A percentile compares a stretch with the other conserved stretches of the same genome.
These are phyloP conservation scores for Boeremia lycopersici DNA, from an alignment of 2,329 filamentous ascomycete species.

Conservation along the genomic window DNA sequence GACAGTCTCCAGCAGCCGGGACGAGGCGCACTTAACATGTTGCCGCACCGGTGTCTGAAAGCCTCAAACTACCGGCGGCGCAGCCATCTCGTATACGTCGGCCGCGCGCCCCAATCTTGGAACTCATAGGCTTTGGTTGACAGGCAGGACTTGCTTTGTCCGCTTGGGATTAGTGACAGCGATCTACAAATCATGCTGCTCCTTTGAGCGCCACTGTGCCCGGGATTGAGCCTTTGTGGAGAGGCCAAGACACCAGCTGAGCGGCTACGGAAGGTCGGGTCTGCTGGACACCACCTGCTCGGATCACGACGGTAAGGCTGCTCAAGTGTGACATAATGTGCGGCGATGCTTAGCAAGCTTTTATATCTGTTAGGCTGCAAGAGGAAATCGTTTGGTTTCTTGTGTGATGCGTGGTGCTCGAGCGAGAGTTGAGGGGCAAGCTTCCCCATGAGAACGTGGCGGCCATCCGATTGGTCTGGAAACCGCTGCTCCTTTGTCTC, in stretches of 20 bases:
- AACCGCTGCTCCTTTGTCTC: neutral
- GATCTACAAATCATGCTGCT: slow-evolving; percentile 3
- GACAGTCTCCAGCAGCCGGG: slow-evolving; percentile 2
- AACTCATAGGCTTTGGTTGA: slow-evolving; percentile 2
- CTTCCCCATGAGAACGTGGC: neutral
- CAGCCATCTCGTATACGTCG: slow-evolving; percentile 18
- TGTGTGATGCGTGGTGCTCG: neutral
- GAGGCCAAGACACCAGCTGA: slow-evolving; percentile 16
- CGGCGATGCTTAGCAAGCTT: neutral
- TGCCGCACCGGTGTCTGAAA: slow-evolving; percentile 5
- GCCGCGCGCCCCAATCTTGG: slow-evolving; percentile 13
- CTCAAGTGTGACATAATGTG: neutral
- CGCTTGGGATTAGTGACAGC: neutral
- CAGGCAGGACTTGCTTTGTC: slow-evolving; percentile 4
- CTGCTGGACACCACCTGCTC: neutral
- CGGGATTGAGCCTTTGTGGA: slow-evolving; percentile 5
- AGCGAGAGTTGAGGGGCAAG: slow-evolving; percentile 2
- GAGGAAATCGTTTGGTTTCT: neutral
- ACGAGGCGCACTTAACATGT: slow-evolving; percentile 15
- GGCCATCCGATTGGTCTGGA: neutral
- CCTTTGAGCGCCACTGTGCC: neutral
- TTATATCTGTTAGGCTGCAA: neutral
- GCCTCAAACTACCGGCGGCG: neutral
- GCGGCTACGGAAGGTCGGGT: slow-evolving; percentile 6
- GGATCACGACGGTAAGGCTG: neutral